These are phyloP conservation scores for Antrodiella citrinella DNA, from an alignment of 768 basidiomycete species.

Conservation along the genomic window DNA sequence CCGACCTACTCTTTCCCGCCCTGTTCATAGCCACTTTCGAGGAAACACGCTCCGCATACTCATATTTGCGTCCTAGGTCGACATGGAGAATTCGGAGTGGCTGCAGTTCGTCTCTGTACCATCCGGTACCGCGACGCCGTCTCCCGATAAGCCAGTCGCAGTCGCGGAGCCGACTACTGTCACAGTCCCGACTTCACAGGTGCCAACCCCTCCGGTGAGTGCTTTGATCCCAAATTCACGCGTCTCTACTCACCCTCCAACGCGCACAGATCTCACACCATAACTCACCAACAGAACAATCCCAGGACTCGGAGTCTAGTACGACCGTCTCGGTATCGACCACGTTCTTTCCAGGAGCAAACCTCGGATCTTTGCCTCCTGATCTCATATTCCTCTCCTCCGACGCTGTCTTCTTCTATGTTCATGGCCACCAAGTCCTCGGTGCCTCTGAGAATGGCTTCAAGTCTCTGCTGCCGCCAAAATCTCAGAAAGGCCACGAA, in stretches of 20 bases:
- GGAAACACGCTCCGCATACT: too few species aligned
- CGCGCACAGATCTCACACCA: constrained; percentile 8
- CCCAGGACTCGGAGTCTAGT: constrained; percentile 8
- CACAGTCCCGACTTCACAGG: constrained; percentile 2
- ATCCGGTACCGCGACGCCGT: constrained; percentile 8
- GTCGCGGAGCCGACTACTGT: constrained; percentile 10
- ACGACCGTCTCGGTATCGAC: constrained; percentile 72
- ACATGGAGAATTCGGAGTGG: constrained; percentile 19
- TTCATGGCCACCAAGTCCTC: constrained; percentile 53
- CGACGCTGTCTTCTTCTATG: constrained; percentile 82
- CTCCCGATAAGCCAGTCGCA: constrained; percentile 9
- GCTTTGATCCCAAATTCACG: not conserved
- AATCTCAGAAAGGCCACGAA: constrained; percentile 28
- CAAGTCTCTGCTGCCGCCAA: constrained; percentile 43
- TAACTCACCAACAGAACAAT: constrained; percentile 9
- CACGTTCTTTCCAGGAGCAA: constrained; percentile 67
- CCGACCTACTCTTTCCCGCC: not conserved
- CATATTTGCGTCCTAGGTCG: too few species aligned
- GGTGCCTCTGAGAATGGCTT: constrained; percentile 58
- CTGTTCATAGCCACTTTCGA: not conserved
- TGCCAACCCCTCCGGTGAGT: constrained; percentile 20
- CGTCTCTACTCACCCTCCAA: not conserved
- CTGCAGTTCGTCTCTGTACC: constrained; percentile 20
- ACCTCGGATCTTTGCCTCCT: constrained; percentile 44
- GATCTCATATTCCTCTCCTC: constrained; percentile 62